Evolutionary conservation across 2,329 filamentous ascomycete species (phyloP).

Genomic region (Venturia carpophila): DNA sequence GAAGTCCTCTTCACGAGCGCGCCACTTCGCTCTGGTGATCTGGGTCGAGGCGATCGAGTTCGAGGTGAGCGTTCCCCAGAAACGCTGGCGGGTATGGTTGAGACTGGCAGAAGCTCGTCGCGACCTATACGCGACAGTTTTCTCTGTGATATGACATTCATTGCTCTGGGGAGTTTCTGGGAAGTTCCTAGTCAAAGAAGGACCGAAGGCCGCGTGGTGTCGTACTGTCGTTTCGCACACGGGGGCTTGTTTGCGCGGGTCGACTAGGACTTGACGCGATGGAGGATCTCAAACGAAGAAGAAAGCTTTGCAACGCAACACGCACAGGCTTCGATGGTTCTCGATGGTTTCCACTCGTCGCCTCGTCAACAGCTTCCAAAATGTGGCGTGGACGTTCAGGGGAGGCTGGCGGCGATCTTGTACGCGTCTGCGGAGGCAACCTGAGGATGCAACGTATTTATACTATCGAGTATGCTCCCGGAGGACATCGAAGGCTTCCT

Average conservation of each 20-base stretch:
- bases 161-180: background rate
- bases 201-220: background rate
- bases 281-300: background rate
- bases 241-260: background rate
- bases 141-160: background rate
- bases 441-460: background rate
- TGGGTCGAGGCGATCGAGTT: background rate
- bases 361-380: background rate
- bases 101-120: constrained; percentile 6
- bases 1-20: background rate
- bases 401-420: background rate
- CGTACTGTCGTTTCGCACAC: background rate
- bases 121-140: constrained; percentile 2
- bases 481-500: no score
- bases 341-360: background rate
- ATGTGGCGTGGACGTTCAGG: background rate
- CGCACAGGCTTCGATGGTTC: background rate
- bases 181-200: background rate
- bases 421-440: background rate
- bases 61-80: background rate
- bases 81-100: constrained; percentile 4
- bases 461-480: no score
- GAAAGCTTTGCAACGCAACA: background rate
- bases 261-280: background rate
- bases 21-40: background rate